Evolutionary conservation across 2,329 filamentous ascomycete genomes (phyloP), one percentile per base, ranked within the genome.

Genomic region (Fusarium compactum): DNA sequence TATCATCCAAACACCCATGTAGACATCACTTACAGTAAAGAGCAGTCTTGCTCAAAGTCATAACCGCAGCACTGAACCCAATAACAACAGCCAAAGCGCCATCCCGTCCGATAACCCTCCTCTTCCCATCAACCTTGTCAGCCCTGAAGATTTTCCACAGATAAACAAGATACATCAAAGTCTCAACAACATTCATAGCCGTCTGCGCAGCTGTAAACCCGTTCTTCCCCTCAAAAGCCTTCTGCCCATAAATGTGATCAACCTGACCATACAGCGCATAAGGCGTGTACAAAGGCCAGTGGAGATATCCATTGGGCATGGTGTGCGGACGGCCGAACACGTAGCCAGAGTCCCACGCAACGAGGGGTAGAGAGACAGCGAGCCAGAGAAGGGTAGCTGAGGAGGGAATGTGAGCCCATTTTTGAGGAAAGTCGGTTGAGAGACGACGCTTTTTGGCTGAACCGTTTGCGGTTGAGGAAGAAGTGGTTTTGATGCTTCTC

Each of bases 141-240:
- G 65, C 53, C 41, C 73, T 56, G 64, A 71, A 76, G 76, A 82
- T 84, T 15, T 80, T 57, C 62, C 68, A 79, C 45, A 83, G 74
- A 89, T 95, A 80, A 82, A 83, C 58, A 82, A 79, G 32, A 77
- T 95, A 95, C 74, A 90, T 84, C 34, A 82, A 60, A 5, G 87
- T 89, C 84, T 96, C 93, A 57, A 92, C 72, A 9, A 88, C 79
- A 76, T 95, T 96, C 70, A 95, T 77, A 9, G 84, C 74, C 29
- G 86, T 87, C 84, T 97, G 94, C 40, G 93, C 93, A 44, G 86
- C 87, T 1, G 92, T 92, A 81, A 97, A 97, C 38, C 94, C 93
- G 77, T 90, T 89, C 24, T 85, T 79, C 18, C 84, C 84, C 65
- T 92, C 82, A 78, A 87, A 93, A 6, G 91, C 90, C 74, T 91